Evolutionary conservation across 2,329 filamentous ascomycete species (phyloP).

Genomic region (Aspergillus novofumigatus): DNA sequence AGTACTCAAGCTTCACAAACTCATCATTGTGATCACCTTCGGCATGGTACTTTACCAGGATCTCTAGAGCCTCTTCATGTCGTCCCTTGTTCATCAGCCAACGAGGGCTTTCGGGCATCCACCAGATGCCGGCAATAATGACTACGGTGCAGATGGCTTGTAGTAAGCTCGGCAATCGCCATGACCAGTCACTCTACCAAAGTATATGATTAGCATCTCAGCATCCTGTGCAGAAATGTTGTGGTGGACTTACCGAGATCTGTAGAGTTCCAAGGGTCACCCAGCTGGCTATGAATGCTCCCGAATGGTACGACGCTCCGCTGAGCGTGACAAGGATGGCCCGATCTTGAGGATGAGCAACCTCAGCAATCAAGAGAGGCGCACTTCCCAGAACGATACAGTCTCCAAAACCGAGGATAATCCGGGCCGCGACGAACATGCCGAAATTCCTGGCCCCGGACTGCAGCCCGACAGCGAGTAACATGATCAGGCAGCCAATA

Average conservation of each 20-base stretch:
- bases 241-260: slow-evolving; percentile 8
- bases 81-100: neutral
- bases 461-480: slow-evolving; percentile 24
- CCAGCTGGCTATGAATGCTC: slow-evolving; percentile 18
- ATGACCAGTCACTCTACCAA: slow-evolving; percentile 16
- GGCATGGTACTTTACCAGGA: neutral
- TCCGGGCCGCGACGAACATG: slow-evolving; percentile 24
- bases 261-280: slow-evolving; percentile 15
- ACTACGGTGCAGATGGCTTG: slow-evolving; percentile 18
- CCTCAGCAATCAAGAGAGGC: slow-evolving; percentile 22
- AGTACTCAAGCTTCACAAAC: neutral
- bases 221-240: too few species aligned
- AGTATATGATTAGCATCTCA: neutral
- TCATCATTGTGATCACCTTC: slow-evolving; percentile 7
- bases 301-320: slow-evolving; percentile 17
- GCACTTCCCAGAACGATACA: slow-evolving; percentile 17
- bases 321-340: slow-evolving; percentile 18
- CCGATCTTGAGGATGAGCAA: slow-evolving; percentile 22
- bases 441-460: slow-evolving; percentile 19
- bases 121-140: slow-evolving; percentile 9
- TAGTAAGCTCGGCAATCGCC: slow-evolving; percentile 18
- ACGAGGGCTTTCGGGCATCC: slow-evolving; percentile 16
- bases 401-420: slow-evolving; percentile 24
- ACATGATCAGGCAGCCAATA: slow-evolving; percentile 14
- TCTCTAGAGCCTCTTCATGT: neutral